Evolutionary conservation across 257 asterid species (phyloP).

Genomic region (Ocimum tenuiflorum): DNA sequence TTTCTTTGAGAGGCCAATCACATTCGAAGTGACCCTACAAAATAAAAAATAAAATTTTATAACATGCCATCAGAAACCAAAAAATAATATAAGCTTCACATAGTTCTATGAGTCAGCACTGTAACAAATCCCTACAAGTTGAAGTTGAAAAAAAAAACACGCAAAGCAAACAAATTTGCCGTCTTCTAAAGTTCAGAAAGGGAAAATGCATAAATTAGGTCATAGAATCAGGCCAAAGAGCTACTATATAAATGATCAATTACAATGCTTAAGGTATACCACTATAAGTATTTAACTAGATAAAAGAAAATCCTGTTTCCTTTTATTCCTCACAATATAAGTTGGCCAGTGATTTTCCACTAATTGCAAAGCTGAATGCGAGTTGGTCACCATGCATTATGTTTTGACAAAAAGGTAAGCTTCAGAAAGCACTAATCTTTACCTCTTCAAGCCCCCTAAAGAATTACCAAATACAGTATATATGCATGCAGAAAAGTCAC

Average conservation of each 20-base stretch:
- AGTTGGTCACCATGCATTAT: neutral
- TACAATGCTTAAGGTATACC: neutral
- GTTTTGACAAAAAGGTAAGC: neutral
- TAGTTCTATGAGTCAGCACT: slow-evolving; percentile 7
- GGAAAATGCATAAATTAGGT: neutral
- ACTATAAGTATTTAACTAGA: neutral
- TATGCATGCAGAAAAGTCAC: slow-evolving; percentile 16
- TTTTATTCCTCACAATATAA: slow-evolving; percentile 8
- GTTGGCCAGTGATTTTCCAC: neutral
- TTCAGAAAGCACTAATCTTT: neutral
- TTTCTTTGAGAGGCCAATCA: slow-evolving; percentile 18
- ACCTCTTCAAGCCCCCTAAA: neutral
- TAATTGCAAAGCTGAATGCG: neutral
- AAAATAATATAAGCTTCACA: neutral
- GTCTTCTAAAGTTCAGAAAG: neutral
- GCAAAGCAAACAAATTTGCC: neutral
- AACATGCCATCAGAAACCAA: slow-evolving; percentile 15
- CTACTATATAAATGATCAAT: neutral
- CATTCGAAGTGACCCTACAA: slow-evolving; percentile 6
- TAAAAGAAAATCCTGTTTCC: neutral
- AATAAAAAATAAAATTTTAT: slow-evolving; percentile 8
- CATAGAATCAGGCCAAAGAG: neutral
- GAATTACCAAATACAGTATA: slow-evolving; percentile 4
- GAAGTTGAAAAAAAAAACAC: slow-evolving; percentile 9
- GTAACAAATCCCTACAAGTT: slow-evolving; percentile 6